Percentiles rank a stretch among this genome's conserved stretches.
These are phyloP conservation scores for Scedosporium aurantiacum DNA, from an alignment of 2,329 filamentous ascomycete genomes.

Conservation along the genomic window DNA sequence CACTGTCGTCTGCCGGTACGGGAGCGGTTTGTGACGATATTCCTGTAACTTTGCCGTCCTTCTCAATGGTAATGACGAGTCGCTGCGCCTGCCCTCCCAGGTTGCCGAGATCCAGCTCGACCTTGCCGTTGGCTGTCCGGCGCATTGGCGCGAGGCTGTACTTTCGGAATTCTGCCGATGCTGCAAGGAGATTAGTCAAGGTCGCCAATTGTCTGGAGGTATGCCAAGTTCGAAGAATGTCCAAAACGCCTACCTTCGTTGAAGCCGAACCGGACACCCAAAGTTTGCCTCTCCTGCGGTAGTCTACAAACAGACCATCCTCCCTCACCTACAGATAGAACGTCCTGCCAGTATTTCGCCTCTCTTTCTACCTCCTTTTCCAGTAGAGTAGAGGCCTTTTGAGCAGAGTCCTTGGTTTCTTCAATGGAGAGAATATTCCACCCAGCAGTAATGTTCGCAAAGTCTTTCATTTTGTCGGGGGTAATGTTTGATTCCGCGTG, in stretches of 20 bases:
- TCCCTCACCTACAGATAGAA: conserved; percentile 67
- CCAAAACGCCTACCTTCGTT: conserved; percentile 47
- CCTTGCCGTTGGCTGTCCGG: conserved; percentile 60
- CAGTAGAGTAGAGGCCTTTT: conserved; percentile 60
- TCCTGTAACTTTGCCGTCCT: conserved; percentile 47
- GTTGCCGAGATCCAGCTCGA: conserved; percentile 58
- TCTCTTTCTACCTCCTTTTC: conserved; percentile 70
- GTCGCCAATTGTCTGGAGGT: neutral
- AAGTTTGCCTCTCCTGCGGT: conserved; percentile 58
- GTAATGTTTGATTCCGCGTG: conserved; percentile 50
- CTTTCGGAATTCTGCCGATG: conserved; percentile 47
- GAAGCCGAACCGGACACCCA: conserved; percentile 86
- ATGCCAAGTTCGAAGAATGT: neutral
- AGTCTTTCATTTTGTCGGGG: conserved; percentile 42
- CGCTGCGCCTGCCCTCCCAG: conserved; percentile 42
- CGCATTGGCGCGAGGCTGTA: conserved; percentile 74
- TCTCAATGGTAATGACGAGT: conserved; percentile 56
- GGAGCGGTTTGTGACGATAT: conserved; percentile 33
- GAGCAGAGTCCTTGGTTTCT: conserved; percentile 60
- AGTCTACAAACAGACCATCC: conserved; percentile 80
- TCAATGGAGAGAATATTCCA: conserved; percentile 73
- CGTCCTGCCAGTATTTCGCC: conserved; percentile 78
- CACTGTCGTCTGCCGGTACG: conserved; percentile 42
- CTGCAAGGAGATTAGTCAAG: conserved; percentile 23
- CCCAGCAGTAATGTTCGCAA: conserved; percentile 49